Conservation (phyloP, 805 yeast genomes). For the Zygoascus tannicola region DNA sequence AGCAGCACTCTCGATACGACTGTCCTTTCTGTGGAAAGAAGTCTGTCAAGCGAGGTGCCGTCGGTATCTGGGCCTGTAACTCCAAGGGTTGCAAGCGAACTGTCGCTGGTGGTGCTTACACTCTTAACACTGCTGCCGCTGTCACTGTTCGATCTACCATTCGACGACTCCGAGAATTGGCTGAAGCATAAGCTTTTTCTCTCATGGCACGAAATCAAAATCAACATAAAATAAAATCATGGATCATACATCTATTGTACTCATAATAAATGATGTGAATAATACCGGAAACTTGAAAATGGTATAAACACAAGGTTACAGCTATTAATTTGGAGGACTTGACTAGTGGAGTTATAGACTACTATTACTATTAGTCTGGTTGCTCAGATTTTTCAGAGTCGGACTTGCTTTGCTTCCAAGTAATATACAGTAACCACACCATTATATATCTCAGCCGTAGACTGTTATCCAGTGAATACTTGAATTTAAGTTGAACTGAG, state of each 20-base stretch:
- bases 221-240: background rate
- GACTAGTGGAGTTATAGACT: too few relatives aligned
- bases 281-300: too few relatives aligned
- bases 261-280: background rate
- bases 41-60: slow-evolving; percentile 92
- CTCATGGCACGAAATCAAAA: too few relatives aligned
- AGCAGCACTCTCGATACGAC: slow-evolving; percentile 97
- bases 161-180: slow-evolving; percentile 99
- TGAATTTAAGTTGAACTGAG: too few relatives aligned
- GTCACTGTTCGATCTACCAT: slow-evolving; percentile 99
- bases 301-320: too few relatives aligned
- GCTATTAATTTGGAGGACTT: too few relatives aligned
- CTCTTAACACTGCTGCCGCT: slow-evolving; percentile 97
- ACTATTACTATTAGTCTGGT: too few relatives aligned
- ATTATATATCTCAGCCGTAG: too few relatives aligned
- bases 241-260: background rate
- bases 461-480: too few relatives aligned
- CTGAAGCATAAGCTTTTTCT: slow-evolving; percentile 98
- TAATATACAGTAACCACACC: too few relatives aligned
- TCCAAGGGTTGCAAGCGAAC: slow-evolving; percentile 79
- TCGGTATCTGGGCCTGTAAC: slow-evolving; percentile 96
- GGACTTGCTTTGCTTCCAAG: too few relatives aligned
- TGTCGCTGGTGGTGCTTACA: slow-evolving; percentile 99
- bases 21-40: slow-evolving; percentile 99
- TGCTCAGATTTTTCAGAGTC: too few relatives aligned